These are phyloP conservation scores for Neonectria hederae DNA, from an alignment of 2,329 filamentous ascomycete species.

Conservation along the genomic window DNA sequence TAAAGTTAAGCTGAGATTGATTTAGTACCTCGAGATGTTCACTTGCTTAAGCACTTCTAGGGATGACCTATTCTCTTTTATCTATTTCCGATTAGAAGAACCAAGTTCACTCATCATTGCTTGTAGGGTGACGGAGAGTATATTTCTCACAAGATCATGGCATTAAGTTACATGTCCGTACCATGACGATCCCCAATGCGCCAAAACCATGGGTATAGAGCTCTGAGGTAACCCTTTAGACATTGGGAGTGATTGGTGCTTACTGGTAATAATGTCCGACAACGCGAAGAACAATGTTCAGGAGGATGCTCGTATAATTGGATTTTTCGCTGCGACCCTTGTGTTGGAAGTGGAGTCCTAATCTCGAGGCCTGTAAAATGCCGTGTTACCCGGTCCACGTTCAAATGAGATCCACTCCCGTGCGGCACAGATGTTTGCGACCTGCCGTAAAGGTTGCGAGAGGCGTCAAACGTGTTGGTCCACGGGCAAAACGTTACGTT, in stretches of 20 bases:
- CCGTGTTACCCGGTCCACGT: constrained; percentile 18
- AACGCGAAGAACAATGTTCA: neutral
- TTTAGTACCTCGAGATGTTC: too few relatives aligned
- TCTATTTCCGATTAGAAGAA: neutral
- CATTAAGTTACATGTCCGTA: too few relatives aligned
- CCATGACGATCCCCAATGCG: too few relatives aligned
- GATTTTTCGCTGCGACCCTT: neutral
- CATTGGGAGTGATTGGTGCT: too few relatives aligned
- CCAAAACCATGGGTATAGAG: too few relatives aligned
- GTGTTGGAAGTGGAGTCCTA: neutral
- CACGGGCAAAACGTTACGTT: neutral
- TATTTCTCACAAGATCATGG: too few relatives aligned
- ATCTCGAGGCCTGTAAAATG: constrained; percentile 3
- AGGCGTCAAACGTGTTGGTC: constrained; percentile 9
- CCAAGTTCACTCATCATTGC: too few relatives aligned
- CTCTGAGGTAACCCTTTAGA: too few relatives aligned
- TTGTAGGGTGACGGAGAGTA: too few relatives aligned
- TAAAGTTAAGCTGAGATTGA: too few relatives aligned
- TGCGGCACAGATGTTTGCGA: constrained; percentile 21
- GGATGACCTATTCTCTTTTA: neutral
- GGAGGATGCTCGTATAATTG: neutral
- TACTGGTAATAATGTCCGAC: too few relatives aligned
- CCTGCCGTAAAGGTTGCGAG: constrained; percentile 21
- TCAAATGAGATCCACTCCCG: constrained; percentile 11
- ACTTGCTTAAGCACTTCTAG: too few relatives aligned